Conservation (phyloP, 2,329 filamentous ascomycete species). For the Metarhizium robertsii region DNA sequence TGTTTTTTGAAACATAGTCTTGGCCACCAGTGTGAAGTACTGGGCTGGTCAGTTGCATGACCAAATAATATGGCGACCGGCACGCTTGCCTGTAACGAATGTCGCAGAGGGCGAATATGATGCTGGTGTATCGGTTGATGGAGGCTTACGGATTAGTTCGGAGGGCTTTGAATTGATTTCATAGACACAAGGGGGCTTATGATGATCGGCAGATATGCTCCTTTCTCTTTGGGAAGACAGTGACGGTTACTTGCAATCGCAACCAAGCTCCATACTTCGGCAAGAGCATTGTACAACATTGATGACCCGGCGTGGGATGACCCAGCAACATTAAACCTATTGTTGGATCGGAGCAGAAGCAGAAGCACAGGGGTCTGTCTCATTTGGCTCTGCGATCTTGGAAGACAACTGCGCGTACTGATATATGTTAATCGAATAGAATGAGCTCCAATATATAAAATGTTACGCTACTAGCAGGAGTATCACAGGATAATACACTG, state of each 20-base stretch:
- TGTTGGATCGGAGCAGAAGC: background rate
- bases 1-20: constrained; percentile 1
- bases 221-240: background rate
- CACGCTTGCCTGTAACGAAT: background rate
- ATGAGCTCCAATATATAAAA: background rate
- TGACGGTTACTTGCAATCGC: background rate
- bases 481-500: too few species aligned
- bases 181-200: constrained; percentile 9
- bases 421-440: background rate
- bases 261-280: background rate
- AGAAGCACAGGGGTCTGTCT: background rate
- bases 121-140: background rate
- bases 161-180: constrained; percentile 7
- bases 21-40: background rate
- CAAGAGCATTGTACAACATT: background rate
- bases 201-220: constrained; percentile 3
- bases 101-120: background rate
- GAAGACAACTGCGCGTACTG: background rate
- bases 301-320: background rate
- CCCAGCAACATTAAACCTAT: background rate
- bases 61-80: constrained; percentile 2
- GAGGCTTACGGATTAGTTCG: background rate
- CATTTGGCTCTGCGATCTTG: background rate
- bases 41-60: background rate
- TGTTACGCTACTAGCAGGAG: background rate